Evolutionary conservation across 331 rosid species (phyloP), one percentile per base, ranked within the genome.

Genomic region (Acacia concinna): DNA sequence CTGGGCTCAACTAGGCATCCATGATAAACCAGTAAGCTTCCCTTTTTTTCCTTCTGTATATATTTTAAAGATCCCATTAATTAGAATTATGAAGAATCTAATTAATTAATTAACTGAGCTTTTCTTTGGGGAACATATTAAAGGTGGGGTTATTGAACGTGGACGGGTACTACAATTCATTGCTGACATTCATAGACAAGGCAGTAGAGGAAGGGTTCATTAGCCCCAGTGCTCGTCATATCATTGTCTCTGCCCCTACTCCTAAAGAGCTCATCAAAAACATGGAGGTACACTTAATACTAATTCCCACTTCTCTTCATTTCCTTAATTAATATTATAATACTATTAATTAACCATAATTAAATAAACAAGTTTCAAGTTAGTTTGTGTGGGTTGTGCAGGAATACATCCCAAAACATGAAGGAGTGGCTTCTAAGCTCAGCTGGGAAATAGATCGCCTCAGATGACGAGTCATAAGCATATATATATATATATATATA

Each of bases 1-100:
- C 13, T 92, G 97, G 97, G 97, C 97, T 38, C 97, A 92, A 76
- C 91, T 92, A 13, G 93, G 97, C 54, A 92, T 92, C 79, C 97
- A 92, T 75, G 94, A 92, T 68, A 92, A 92, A 78, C 97, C 97
- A 28, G 97, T 92, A 43, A 71, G 73, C 23, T 41, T 18, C 28
- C 3, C 4, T 4, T 4, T 32, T 40, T 21, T 1, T n/a, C 21
- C 20, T 1, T 51, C 20, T 49, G 10, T n/a, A n/a, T n/a, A n/a
- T n/a, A n/a, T n/a, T 52, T 59, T 28, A 27, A 59, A 25, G 17
- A 59, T 25, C 32, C 30, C 28, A 54, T 56, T 0, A 0, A 38
- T 21, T 9, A 30, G 14, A 43, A 11, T 65, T 34, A n/a, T 1
- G 30, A 27, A 25, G 34, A 67, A 7, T 8, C 6, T 2, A 14